A percentile compares a stretch with the other conserved stretches of the same genome.
phyloP scores from a whole-genome alignment of 2,329 filamentous ascomycete species.

The Colletotrichum tropicale region DNA sequence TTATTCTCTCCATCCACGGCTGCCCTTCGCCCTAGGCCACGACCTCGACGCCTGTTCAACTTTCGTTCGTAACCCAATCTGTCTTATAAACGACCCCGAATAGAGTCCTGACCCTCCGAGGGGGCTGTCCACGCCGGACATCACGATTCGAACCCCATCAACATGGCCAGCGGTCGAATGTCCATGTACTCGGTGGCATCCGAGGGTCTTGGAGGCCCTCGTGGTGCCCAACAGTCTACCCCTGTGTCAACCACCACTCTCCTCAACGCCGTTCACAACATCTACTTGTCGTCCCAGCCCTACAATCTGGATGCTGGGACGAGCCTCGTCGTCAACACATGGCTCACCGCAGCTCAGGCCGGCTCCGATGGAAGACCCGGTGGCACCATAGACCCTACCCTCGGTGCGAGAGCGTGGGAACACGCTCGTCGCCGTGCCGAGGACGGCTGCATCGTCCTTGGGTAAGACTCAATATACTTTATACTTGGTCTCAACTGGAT shows the following conservation, averaged over 20 bases:
- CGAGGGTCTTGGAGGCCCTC: slow-evolving; percentile 63
- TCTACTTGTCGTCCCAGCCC: slow-evolving; percentile 82
- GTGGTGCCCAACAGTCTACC: slow-evolving; percentile 69
- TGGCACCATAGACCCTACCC: slow-evolving; percentile 78
- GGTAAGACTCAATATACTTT: slow-evolving; percentile 57
- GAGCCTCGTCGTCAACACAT: slow-evolving; percentile 93
- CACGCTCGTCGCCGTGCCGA: slow-evolving; percentile 93
- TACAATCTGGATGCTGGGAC: slow-evolving; percentile 89
- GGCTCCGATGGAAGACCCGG: slow-evolving; percentile 72
- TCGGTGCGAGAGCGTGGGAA: slow-evolving; percentile 90
- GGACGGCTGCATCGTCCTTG: slow-evolving; percentile 89
- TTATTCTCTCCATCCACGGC: neutral
- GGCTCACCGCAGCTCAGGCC: slow-evolving; percentile 79
- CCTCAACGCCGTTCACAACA: slow-evolving; percentile 89
- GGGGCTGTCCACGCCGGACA: slow-evolving; percentile 45
- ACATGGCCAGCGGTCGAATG: slow-evolving; percentile 66
- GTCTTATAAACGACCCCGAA: slow-evolving; percentile 10
- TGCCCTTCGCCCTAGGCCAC: neutral
- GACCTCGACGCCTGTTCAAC: neutral
- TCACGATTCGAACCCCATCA: slow-evolving; percentile 24
- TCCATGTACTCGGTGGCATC: slow-evolving; percentile 73
- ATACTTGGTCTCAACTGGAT: neutral
- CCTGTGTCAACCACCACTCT: slow-evolving; percentile 93
- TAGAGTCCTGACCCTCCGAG: slow-evolving; percentile 23
- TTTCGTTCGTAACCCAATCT: neutral